A percentile compares a stretch with the other conserved stretches of the same genome.
Evolutionary conservation across 2,329 filamentous ascomycete species (phyloP).

Genomic region (Colletotrichum eremochloae): DNA sequence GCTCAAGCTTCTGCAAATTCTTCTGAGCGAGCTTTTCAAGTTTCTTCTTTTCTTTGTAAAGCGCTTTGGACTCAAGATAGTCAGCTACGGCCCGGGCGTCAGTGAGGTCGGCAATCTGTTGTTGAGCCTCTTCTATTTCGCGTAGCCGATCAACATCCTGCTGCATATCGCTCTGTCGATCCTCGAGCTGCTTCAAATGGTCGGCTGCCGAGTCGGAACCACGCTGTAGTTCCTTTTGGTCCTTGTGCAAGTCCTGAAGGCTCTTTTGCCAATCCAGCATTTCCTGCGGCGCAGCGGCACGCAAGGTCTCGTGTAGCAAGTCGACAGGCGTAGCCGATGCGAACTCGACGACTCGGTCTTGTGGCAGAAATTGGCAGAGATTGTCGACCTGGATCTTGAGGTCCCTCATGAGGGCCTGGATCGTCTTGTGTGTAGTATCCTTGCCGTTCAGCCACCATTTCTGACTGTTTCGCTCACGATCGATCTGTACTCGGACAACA

Average conservation of each 20-base stretch:
- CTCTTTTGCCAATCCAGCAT: conserved; percentile 84
- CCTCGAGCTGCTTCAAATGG: conserved; percentile 75
- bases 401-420: conserved; percentile 75
- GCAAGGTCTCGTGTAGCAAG: conserved; percentile 85
- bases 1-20: conserved; percentile 72
- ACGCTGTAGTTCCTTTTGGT: conserved; percentile 74
- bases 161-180: conserved; percentile 79
- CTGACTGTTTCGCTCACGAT: conserved; percentile 83
- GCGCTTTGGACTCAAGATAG: conserved; percentile 69
- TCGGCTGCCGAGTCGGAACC: conserved; percentile 72
- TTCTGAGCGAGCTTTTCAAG: conserved; percentile 66
- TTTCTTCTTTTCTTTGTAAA: conserved; percentile 65
- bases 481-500: conserved; percentile 81
- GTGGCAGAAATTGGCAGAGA: conserved; percentile 94
- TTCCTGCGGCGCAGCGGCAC: conserved; percentile 85
- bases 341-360: conserved; percentile 96
- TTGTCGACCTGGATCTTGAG: conserved; percentile 98
- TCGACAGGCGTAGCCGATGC: conserved; percentile 85
- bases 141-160: conserved; percentile 86
- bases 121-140: conserved; percentile 78
- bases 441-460: conserved; percentile 83
- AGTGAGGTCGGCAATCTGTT: conserved; percentile 74
- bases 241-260: conserved; percentile 77
- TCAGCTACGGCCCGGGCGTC: conserved; percentile 74
- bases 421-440: conserved; percentile 70